Base-by-base conservation (phyloP, 441 rosid species). In the Sinapis alba region DNA sequence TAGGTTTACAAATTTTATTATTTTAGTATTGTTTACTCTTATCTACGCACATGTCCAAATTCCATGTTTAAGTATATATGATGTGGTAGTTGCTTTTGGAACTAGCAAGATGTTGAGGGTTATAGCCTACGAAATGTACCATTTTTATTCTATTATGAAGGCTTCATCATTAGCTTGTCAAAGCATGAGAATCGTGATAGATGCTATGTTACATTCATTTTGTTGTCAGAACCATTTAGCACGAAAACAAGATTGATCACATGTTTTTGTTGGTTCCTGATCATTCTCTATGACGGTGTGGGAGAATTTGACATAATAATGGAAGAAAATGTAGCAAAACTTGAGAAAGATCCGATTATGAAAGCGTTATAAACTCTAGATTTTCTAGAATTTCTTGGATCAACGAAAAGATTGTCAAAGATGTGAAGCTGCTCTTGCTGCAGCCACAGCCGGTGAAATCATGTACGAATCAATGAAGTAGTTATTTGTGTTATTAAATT, bases 271-370 rank as follows among this genome's bases (percentile, higher is more conserved):
- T 72, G 65, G 32, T 51, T 65, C 28, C 30, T 24, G n/a, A n/a
- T n/a, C 32, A 11, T 69, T 61, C 10, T 45, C 32, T 20, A 83
- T 84, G 81, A 87, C 34, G 84, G 84, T 18, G 74, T 81, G 71
- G 87, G 82, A 79, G 93, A 83, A 54, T 79, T 88, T 54, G 97
- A 90, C 81, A 78, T 94, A 75, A 88, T 79, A 83, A 90, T 86
- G 75, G 93, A 94, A 76, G 92, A 88, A 34, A 89, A 87, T 51
- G 88, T 91, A 4, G 90, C 89, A 7, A 89, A 87, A 56, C 71
- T 90, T 73, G 97, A 94, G 90, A 92, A 90, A 74, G 91, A 90
- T 86, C 83, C 90, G 62, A 94, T 89, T 26, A n/a, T n/a, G n/a
- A n/a, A n/a, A n/a, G n/a, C n/a, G n/a, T n/a, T n/a, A n/a, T n/a